Percentiles rank a stretch among this genome's conserved stretches.
phyloP scores from a whole-genome alignment of 73 alveolate species.

The Paramecium tetraurelia region DNA sequence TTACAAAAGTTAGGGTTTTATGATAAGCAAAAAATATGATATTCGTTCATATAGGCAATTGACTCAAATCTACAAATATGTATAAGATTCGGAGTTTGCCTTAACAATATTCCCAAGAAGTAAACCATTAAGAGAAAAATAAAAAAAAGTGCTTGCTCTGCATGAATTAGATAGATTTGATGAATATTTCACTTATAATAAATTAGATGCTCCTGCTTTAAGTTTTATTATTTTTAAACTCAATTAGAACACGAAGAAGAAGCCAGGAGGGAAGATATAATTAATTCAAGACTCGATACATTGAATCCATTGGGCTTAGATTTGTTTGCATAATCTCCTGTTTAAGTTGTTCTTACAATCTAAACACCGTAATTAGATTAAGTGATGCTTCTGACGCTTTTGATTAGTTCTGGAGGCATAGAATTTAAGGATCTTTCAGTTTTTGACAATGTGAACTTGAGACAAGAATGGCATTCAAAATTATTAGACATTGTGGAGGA shows the following conservation, averaged over 20 bases:
- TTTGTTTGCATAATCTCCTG: neutral
- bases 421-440: neutral
- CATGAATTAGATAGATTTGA: constrained; percentile 19
- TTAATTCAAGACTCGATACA: neutral
- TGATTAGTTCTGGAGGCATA: neutral
- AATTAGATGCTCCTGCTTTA: neutral
- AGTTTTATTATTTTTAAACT: neutral
- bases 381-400: neutral
- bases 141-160: neutral
- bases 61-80: neutral
- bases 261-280: neutral
- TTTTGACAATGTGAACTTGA: neutral
- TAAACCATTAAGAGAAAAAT: neutral
- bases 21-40: neutral
- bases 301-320: neutral
- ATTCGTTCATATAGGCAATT: neutral
- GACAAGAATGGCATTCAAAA: neutral
- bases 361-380: neutral
- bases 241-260: constrained; percentile 32
- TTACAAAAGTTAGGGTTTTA: neutral
- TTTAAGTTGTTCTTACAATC: neutral
- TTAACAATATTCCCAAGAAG: neutral
- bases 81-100: neutral
- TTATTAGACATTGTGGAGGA: neutral
- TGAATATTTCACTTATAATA: neutral